Conservation (phyloP, 192 early-diverging fungal species). For the Entomortierella parvispora region DNA sequence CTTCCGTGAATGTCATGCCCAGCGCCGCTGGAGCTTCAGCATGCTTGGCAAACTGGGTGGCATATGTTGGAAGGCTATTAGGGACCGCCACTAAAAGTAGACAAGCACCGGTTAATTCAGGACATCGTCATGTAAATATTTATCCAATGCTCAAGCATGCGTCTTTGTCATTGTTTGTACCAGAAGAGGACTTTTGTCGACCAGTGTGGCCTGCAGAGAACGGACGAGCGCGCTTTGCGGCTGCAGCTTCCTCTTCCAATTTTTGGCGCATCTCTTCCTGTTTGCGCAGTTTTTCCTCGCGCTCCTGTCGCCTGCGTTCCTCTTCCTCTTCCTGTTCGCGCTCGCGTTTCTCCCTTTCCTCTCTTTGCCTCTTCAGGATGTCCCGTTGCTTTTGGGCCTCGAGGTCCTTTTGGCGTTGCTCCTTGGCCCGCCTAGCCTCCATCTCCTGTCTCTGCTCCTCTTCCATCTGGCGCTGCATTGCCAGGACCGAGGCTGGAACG, state of each 20-base stretch:
- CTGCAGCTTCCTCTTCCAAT: neutral
- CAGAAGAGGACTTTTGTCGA: conserved; percentile 33
- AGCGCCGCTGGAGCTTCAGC: conserved; percentile 16
- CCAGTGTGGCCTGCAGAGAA: conserved; percentile 13
- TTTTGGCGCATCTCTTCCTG: conserved; percentile 1
- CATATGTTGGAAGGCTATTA: conserved; percentile 10
- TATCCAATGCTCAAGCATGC: neutral
- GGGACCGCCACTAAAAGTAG: conserved; percentile 18
- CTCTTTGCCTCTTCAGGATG: neutral
- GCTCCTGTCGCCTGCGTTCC: neutral
- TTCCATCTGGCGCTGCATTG: conserved; percentile 47
- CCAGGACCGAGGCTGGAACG: conserved; percentile 19
- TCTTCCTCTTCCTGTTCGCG: conserved; percentile 14
- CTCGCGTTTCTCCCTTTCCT: conserved; percentile 9
- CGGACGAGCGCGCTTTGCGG: neutral
- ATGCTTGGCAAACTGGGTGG: conserved; percentile 6
- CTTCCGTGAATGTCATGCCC: conserved; percentile 28
- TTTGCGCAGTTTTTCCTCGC: conserved; percentile 8
- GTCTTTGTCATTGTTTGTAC: conserved; percentile 8
- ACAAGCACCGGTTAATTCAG: too few species aligned
- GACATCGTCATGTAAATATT: too few species aligned
- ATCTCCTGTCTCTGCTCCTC: conserved; percentile 19
- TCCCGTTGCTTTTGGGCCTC: conserved; percentile 8
- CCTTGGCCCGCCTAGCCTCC: conserved; percentile 31
- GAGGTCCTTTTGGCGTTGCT: conserved; percentile 17